phyloP scores from a whole-genome alignment of 176 grass and related monocot genomes.

The Carex myosuroides region DNA sequence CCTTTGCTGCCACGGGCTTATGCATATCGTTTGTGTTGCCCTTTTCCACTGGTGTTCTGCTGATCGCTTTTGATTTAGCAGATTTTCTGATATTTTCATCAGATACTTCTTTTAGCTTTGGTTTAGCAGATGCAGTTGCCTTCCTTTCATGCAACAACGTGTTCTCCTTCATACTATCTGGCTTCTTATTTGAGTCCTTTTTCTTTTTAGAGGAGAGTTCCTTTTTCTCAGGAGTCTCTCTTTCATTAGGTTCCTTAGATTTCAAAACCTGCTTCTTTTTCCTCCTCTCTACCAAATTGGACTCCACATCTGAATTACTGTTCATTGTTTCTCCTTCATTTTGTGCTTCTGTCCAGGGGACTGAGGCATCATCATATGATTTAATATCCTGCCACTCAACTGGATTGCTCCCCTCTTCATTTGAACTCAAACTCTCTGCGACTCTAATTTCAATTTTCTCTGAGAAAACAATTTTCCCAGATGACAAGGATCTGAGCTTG shows the following conservation, averaged over 20 bases:
- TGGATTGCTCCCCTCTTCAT: not conserved
- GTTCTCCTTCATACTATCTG: conserved; percentile 2
- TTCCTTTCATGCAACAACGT: conserved; percentile 13
- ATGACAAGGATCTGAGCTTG: conserved; percentile 36
- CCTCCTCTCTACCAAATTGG: not conserved
- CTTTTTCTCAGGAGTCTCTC: not conserved
- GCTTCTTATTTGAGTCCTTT: not conserved
- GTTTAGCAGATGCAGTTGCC: conserved; percentile 20
- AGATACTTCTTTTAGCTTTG: conserved; percentile 17
- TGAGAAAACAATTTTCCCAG: conserved; percentile 26
- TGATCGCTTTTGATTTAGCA: not conserved
- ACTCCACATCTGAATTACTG: not conserved
- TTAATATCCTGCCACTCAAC: conserved; percentile 62
- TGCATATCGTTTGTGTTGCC: not conserved
- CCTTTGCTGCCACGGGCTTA: not conserved
- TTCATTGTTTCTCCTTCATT: conserved; percentile 11
- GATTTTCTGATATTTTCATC: conserved; percentile 9
- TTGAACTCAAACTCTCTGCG: not conserved
- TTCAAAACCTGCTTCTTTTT: conserved; percentile 5
- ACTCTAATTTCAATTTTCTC: not conserved
- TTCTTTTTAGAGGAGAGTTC: not conserved
- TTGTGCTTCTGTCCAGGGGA: not conserved
- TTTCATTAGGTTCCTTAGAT: conserved; percentile 10
- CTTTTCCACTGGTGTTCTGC: conserved; percentile 1
- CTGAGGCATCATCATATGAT: conserved; percentile 23